A percentile compares a stretch with the other conserved stretches of the same genome.
Conservation (phyloP, 306 rosid species). For the Casuarina glauca region DNA sequence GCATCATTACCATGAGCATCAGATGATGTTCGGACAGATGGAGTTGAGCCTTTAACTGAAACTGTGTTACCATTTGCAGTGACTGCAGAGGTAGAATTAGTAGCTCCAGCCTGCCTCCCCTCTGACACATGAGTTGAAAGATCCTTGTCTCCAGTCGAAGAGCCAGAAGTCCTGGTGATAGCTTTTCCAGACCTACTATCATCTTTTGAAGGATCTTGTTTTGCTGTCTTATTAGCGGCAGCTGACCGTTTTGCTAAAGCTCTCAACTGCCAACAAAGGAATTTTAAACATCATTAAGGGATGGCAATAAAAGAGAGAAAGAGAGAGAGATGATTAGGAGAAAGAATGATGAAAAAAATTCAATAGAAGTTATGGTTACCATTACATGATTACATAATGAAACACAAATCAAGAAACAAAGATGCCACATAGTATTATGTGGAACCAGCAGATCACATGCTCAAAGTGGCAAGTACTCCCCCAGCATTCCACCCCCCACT, state of each 20-base stretch:
- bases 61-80: slow-evolving; percentile 59
- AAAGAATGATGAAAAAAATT: not conserved
- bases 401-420: not conserved
- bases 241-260: slow-evolving; percentile 60
- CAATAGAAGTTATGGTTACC: not conserved
- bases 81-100: slow-evolving; percentile 48
- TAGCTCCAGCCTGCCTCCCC: slow-evolving; percentile 52
- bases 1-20: slow-evolving; percentile 62
- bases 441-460: not conserved
- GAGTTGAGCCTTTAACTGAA: slow-evolving; percentile 51
- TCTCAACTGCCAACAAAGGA: slow-evolving; percentile 61
- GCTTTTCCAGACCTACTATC: slow-evolving; percentile 81
- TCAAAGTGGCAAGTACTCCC: not conserved
- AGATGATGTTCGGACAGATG: slow-evolving; percentile 40
- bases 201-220: slow-evolving; percentile 79
- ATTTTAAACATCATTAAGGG: slow-evolving; percentile 17
- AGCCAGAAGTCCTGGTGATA: slow-evolving; percentile 53
- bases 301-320: not conserved
- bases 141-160: slow-evolving; percentile 62
- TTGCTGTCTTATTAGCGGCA: slow-evolving; percentile 58
- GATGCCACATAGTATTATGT: not conserved
- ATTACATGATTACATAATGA: not conserved
- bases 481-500: not conserved
- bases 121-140: slow-evolving; percentile 52
- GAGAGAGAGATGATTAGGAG: not conserved